A percentile compares a stretch with the other conserved stretches of the same genome.
phyloP scores from a whole-genome alignment of 23 red algal genomes.

The Gracilaria domingensis region DNA sequence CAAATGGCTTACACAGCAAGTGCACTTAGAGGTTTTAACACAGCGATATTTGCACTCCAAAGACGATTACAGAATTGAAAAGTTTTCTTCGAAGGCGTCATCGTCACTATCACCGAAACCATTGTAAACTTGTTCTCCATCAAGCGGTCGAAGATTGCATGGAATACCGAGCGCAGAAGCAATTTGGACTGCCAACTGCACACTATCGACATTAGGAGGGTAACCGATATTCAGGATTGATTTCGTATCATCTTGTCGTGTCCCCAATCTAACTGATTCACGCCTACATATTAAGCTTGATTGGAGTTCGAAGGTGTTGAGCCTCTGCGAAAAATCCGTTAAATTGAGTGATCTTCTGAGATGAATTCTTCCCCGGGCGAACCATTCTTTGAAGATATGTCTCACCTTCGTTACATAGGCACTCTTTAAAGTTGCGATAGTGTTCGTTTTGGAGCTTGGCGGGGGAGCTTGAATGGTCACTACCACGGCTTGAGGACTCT shows the following conservation, averaged over 20 bases:
- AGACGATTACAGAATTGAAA: too few relatives aligned
- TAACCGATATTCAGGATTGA: background rate
- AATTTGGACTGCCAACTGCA: background rate
- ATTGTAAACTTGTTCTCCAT: conserved; percentile 18
- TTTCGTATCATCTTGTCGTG: background rate
- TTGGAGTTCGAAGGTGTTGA: conserved; percentile 13
- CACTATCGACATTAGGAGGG: background rate
- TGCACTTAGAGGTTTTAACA: too few relatives aligned
- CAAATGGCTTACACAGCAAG: too few relatives aligned
- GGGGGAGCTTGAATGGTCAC: background rate
- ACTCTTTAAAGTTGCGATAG: background rate
- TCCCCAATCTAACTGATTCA: background rate
- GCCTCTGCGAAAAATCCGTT: conserved; percentile 4
- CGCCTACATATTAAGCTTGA: background rate
- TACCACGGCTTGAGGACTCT: background rate
- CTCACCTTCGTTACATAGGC: background rate
- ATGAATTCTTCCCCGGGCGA: background rate
- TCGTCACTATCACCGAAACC: conserved; percentile 19
- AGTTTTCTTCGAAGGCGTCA: too few relatives aligned
- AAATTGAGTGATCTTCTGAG: background rate
- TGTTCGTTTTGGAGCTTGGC: background rate
- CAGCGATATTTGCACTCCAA: too few relatives aligned
- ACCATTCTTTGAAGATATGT: background rate
- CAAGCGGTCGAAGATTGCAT: conserved; percentile 13
- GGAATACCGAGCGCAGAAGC: background rate